Base-by-base conservation (phyloP, 805 yeast genomes). In the Starmerella asiatica region DNA sequence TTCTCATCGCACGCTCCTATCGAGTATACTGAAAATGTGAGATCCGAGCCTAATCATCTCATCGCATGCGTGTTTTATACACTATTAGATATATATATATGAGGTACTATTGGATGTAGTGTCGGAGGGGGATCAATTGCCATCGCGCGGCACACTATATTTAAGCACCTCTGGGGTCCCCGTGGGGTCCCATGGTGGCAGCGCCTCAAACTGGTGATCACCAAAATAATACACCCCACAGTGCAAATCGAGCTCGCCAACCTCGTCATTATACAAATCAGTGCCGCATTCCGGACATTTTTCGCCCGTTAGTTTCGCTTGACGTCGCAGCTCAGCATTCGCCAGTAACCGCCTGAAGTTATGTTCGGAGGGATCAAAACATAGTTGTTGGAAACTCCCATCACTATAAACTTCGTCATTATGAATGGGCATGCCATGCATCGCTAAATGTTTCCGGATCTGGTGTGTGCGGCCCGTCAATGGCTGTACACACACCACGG, bases 391-490 rank as follows among this genome's bases (percentile, higher is more conserved):
- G 21, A 34, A 39, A 32, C 34, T 36, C 14, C 44, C 37, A 5
- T 43, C 46, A 5, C 85, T 74, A 54, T 85, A 88, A 2, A 85
- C 65, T 2, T 93, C 93, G 57, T 88, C 98, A 54, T 91, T 85
- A 2, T 76, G 81, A 32, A 88, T 88, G 0, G 97, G 95, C 53
- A 65, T 70, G 0, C 95, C 96, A 7, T 85, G 50, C 45, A 68
- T 74, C 54, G 85, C 93, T 42, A 91, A 62, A 62, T 91, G 98
- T 4, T 88, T 93, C 46, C 98, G 64, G 36, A 88, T 85, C 55
- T 88, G 98, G 58, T 88, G 98, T 0, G 95, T 83, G 52, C 97
- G 68, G 0, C 98, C 98, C 0, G 97, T 86, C 14, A 70, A 57
- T 1, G 97, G 97, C 47, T 63, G 68, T 58, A 96, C 84, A 42